Evolutionary conservation across 331 rosid species (phyloP), one percentile per base, ranked within the genome.

Genomic region (Phaseolus coccineus): DNA sequence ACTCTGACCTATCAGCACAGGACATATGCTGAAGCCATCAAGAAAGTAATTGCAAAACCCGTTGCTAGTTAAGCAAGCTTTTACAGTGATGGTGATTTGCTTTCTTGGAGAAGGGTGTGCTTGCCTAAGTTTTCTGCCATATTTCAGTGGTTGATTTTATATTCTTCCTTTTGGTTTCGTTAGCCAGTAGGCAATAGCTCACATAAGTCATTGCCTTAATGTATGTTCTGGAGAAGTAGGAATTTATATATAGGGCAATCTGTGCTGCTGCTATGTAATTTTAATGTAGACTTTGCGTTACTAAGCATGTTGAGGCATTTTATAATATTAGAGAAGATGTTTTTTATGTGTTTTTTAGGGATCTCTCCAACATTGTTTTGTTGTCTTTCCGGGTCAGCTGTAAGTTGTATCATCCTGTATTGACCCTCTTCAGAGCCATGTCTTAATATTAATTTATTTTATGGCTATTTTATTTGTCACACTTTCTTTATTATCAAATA

Each of bases 1-100:
- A 96, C 99, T 48, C 97, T 96, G 77, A 93, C 99, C 40, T 96
- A 96, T 78, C 99, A 96, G 81, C 99, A 96, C 72, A 89, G 91
- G 87, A 96, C 99, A 27, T 96, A 96, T 35, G 96, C 99, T 0
- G 98, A 93, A 86, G 98, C 99, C 30, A 30, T 96, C 22, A 93
- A 89, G 92, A 88, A 86, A 85, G 90, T 84, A 55, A 85, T 82
- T 77, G 91, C 98, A 35, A 88, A 96, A 82, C 91, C 98, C 25
- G 79, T 85, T 80, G 87, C 96, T 74, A 93, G 74, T 85, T 95
- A 91, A 77, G 75, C 76, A 91, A 77, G 75, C 76, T 63, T 15
- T 77, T 50, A 25, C 27, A 37, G 63, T 6, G 30, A 42, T 25
- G 80, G 67, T 70, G 76, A 63, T 74, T 30, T 69, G 78, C 74